Base-by-base conservation (phyloP, 192 early-diverging fungal genomes). In the Polychytrium aggregatum region DNA sequence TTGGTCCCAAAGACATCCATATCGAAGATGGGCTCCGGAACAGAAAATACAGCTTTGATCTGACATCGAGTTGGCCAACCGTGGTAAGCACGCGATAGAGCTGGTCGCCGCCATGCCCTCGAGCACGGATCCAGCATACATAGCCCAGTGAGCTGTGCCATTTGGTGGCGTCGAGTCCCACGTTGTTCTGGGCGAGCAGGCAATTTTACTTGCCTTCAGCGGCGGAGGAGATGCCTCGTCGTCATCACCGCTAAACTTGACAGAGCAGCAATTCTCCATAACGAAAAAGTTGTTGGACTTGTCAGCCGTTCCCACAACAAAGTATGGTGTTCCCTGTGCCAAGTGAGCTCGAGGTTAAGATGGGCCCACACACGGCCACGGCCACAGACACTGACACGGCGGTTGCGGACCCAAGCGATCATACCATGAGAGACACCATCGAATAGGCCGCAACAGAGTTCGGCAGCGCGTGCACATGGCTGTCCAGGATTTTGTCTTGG, bases 41-140 rank as follows among this genome's bases (percentile, higher is more conserved):
- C 59, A 5, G 65, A 41, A 53, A 75, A 69, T 26, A 50, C 56
- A 14, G 72, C 62, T 10, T 59, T 44, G 16, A 65, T 34, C 72
- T 75, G 47, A 5, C 13, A 41, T 16, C 52, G 2, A 57, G n/a
- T 8, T 16, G 7, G 22, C 31, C 45, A 53, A 37, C 11, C 9
- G 16, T 11, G 27, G 4, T 46, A 6, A 40, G 4, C 50, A 10
- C 27, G 41, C 20, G 30, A 26, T 25, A 53, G 30, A 6, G 26
- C 5, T 4, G 28, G 25, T 20, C 22, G 40, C 41, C 26, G 20
- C 14, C 11, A 45, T 37, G 25, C 29, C 27, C 11, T 37, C 14
- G 11, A 24, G 21, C 2, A 37, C 29, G 5, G 28, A 13, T 16
- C 21, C n/a, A 7, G 45, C 44, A n/a, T 8, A 14, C 34, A 36